Evolutionary conservation across 2,329 filamentous ascomycete genomes (phyloP), one percentile per base, ranked within the genome.

Genomic region (Escovopsis weberi): DNA sequence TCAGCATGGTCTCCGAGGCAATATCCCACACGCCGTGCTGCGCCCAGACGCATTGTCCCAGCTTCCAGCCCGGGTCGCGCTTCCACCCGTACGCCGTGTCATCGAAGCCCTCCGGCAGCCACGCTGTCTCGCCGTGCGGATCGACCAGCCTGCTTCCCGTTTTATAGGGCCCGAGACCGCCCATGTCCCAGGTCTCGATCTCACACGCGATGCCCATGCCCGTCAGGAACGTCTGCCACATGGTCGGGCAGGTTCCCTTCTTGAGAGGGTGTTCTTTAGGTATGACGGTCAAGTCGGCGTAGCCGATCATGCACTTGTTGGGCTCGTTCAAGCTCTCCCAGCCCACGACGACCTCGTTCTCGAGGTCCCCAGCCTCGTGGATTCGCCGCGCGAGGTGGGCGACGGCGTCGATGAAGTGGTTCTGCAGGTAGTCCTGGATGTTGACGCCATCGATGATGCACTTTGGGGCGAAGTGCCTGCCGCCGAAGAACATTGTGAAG

Each of bases 311-410:
- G 23, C 93, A 89, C 55, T 84, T 76, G 59, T 93, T 91, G 1
- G 91, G 91, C 62, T 98, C 91, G 56, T 98, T 98, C 61, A 96
- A 69, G 55, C 80, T 94, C 66, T 98, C 91, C 84, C 89, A 98
- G 2, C 91, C 91, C 52, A 96, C 82, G 6, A 98, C 79, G 28
- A 91, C 78, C 19, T 88, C 80, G 49, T 91, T 75, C 56, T 93
- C 83, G 11, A 98, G 68, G 57, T 87, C 88, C 0, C 86, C 88
- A 2, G 91, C 88, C 53, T 96, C 87, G 45, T 86, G 79, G 50
- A 98, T 93, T 45, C 83, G 75, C 57, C 75, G 74, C 0, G 88
- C 89, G 7, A 98, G 70, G 57, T 94, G 83, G 18, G 74, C 77
- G 50, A 84, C 83, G 15, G 93, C 87, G 30, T 67, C 70, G 48